phyloP scores from a whole-genome alignment of 768 basidiomycete species.

The Kwoniella dejecticola region DNA sequence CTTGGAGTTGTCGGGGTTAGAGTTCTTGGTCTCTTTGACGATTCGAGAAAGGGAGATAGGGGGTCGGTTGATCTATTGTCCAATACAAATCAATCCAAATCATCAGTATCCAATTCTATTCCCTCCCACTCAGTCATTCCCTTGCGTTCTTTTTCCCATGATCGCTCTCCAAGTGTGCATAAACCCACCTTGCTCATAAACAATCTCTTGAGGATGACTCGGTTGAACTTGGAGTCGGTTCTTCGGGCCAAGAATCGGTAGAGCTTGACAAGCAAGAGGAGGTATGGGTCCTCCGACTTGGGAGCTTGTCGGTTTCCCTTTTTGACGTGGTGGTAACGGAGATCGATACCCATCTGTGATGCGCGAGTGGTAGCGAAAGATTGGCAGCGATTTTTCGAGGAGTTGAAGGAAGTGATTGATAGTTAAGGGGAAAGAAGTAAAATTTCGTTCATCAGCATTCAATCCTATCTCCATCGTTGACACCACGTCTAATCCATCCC shows the following conservation, averaged over 20 bases:
- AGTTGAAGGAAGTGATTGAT: background rate
- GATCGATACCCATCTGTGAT: constrained; percentile 88
- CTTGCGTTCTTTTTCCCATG: background rate
- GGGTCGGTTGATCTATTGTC: constrained; percentile 74
- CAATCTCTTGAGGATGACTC: constrained; percentile 87
- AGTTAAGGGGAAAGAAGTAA: background rate
- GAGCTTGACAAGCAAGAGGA: constrained; percentile 97
- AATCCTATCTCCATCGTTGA: background rate
- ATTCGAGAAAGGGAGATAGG: constrained; percentile 94
- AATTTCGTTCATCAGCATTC: constrained; percentile 11
- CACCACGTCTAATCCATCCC: background rate
- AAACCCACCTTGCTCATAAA: constrained; percentile 77
- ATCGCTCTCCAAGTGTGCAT: background rate
- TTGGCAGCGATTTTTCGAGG: background rate
- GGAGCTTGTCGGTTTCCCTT: constrained; percentile 92
- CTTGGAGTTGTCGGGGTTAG: constrained; percentile 63
- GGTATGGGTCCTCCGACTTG: constrained; percentile 98
- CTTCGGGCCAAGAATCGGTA: constrained; percentile 98
- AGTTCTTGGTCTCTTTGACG: constrained; percentile 69
- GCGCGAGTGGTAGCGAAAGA: too few species aligned
- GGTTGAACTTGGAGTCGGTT: constrained; percentile 92
- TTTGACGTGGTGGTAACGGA: constrained; percentile 96
- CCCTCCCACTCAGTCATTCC: background rate
- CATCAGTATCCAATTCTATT: too few species aligned
- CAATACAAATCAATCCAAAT: background rate